These are phyloP conservation scores for Chlamydomonas asymmetrica DNA, from an alignment of 139 green algal genomes.

Conservation along the genomic window DNA sequence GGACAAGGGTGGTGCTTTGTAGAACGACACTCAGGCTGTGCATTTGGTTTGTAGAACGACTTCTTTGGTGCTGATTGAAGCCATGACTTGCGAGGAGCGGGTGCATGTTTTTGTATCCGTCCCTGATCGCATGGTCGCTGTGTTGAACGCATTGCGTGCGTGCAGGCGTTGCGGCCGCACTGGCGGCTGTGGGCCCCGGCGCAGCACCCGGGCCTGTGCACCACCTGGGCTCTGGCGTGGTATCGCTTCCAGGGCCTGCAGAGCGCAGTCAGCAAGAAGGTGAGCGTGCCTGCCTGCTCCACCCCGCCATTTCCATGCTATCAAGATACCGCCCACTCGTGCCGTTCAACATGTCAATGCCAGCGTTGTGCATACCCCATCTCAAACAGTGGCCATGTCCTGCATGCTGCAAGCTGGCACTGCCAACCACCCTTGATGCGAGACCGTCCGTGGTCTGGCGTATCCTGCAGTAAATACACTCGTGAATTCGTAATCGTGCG, in stretches of 20 bases:
- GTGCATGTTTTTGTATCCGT: too few species aligned
- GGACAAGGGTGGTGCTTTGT: too few species aligned
- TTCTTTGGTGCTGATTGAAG: too few species aligned
- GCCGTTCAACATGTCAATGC: not conserved
- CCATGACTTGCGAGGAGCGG: too few species aligned
- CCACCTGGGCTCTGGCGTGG: conserved; percentile 26
- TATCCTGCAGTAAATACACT: too few species aligned
- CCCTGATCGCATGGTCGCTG: not conserved
- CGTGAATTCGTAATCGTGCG: too few species aligned
- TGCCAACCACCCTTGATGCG: not conserved
- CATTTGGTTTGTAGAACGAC: too few species aligned
- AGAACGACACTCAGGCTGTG: too few species aligned
- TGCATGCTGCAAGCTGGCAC: not conserved
- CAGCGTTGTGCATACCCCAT: not conserved
- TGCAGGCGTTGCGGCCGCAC: conserved; percentile 47
- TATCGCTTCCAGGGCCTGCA: conserved; percentile 20
- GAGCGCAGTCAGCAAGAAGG: conserved; percentile 16
- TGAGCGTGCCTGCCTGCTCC: not conserved
- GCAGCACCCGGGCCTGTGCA: conserved; percentile 45
- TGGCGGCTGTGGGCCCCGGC: conserved; percentile 65
- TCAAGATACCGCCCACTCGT: not conserved
- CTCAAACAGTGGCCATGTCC: not conserved
- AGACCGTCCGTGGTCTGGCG: not conserved
- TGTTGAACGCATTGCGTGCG: not conserved
- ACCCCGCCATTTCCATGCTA: not conserved